Conservation (phyloP, 345 rosid species). For the Brassica cretica region DNA sequence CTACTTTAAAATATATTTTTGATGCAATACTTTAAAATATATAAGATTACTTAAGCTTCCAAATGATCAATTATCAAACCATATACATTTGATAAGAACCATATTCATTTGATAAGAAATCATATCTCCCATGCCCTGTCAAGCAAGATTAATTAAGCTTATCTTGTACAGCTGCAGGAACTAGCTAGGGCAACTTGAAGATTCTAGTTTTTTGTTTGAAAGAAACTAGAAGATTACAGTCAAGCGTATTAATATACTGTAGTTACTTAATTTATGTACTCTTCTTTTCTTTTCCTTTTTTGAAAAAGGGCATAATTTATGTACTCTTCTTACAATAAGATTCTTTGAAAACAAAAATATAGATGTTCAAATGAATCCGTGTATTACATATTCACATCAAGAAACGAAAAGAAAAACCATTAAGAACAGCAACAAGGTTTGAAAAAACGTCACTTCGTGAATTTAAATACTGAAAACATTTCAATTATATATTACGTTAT, state of each 20-base stretch:
- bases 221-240: background rate
- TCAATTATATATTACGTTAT: background rate
- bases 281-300: background rate
- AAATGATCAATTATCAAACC: background rate
- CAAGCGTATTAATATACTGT: background rate
- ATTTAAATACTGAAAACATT: background rate
- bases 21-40: background rate
- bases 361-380: background rate
- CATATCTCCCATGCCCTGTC: slow-evolving; percentile 3
- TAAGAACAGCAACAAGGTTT: background rate
- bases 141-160: slow-evolving; percentile 22
- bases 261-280: slow-evolving; percentile 10
- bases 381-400: background rate
- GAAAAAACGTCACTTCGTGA: background rate
- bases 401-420: background rate
- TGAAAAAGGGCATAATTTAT: too few relatives aligned
- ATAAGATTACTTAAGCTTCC: slow-evolving; percentile 14
- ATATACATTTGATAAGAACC: background rate
- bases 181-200: slow-evolving; percentile 22
- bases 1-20: background rate
- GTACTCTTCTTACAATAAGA: background rate
- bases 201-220: background rate
- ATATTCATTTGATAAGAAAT: background rate
- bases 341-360: background rate
- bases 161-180: slow-evolving; percentile 25